These are phyloP conservation scores for Rostrohypoxylon terebratum DNA, from an alignment of 495 filamentous ascomycete species.

Conservation along the genomic window DNA sequence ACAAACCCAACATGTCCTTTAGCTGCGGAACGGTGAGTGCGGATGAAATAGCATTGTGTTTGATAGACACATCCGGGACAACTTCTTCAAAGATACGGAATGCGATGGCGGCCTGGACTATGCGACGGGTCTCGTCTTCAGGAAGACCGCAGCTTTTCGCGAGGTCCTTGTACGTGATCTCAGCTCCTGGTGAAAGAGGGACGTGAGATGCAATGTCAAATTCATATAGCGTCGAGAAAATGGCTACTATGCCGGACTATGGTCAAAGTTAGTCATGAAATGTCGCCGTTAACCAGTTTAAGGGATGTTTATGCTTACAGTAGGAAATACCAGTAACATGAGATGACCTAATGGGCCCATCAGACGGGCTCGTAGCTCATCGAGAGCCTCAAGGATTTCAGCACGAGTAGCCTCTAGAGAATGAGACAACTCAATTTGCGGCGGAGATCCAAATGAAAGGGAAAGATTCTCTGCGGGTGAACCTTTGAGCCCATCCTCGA, in stretches of 20 bases:
- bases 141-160: slow-evolving; percentile 48
- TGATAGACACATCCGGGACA: slow-evolving; percentile 54
- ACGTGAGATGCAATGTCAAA: slow-evolving; percentile 42
- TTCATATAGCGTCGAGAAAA: slow-evolving; percentile 34
- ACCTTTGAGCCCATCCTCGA: slow-evolving; percentile 38
- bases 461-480: slow-evolving; percentile 39
- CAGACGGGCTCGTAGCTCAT: slow-evolving; percentile 40
- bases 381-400: slow-evolving; percentile 42
- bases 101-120: slow-evolving; percentile 61
- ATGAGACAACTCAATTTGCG: slow-evolving; percentile 14
- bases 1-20: slow-evolving; percentile 51
- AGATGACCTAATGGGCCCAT: slow-evolving; percentile 39
- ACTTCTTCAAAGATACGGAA: slow-evolving; percentile 62
- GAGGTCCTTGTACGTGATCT: slow-evolving; percentile 53
- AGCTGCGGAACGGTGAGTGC: slow-evolving; percentile 47
- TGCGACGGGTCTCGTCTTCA: slow-evolving; percentile 52
- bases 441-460: slow-evolving; percentile 32
- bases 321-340: slow-evolving; percentile 17
- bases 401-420: slow-evolving; percentile 24
- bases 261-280: slow-evolving; percentile 6
- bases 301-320: slow-evolving; percentile 17
- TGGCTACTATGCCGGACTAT: slow-evolving; percentile 28
- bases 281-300: not conserved
- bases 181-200: slow-evolving; percentile 20
- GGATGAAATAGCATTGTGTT: slow-evolving; percentile 53